These are phyloP conservation scores for Galeopsis tetrahit DNA, from an alignment of 257 asterid species.

Conservation along the genomic window DNA sequence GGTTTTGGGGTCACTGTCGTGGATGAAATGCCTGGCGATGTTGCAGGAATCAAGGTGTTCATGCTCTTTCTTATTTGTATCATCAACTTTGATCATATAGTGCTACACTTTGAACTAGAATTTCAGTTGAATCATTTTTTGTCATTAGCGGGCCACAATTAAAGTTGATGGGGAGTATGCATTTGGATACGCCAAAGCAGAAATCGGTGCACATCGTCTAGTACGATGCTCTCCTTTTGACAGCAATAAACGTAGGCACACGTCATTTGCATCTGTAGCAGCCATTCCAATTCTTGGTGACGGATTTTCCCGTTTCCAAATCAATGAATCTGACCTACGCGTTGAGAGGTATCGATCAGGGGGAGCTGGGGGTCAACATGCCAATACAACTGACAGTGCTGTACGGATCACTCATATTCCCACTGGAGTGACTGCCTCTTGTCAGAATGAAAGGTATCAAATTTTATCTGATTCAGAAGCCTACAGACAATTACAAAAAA, in stretches of 20 bases:
- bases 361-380: slow-evolving; percentile 94
- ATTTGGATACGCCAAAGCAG: slow-evolving; percentile 94
- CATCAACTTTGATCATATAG: background rate
- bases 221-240: slow-evolving; percentile 95
- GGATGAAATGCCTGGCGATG: slow-evolving; percentile 96
- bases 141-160: slow-evolving; percentile 82
- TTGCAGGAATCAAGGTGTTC: slow-evolving; percentile 97
- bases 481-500: background rate
- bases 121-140: background rate
- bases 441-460: slow-evolving; percentile 89
- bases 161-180: slow-evolving; percentile 88
- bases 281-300: slow-evolving; percentile 90
- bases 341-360: slow-evolving; percentile 84
- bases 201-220: slow-evolving; percentile 95
- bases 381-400: slow-evolving; percentile 92
- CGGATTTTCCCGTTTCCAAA: slow-evolving; percentile 69
- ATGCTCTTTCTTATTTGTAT: slow-evolving; percentile 28
- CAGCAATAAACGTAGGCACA: slow-evolving; percentile 87
- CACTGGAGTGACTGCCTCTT: slow-evolving; percentile 82
- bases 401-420: slow-evolving; percentile 94
- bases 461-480: background rate
- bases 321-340: slow-evolving; percentile 84
- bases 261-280: slow-evolving; percentile 96
- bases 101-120: slow-evolving; percentile 7
- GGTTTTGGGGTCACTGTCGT: slow-evolving; percentile 78